phyloP scores from a whole-genome alignment of 306 rosid genomes.

The Acacia acuminata region DNA sequence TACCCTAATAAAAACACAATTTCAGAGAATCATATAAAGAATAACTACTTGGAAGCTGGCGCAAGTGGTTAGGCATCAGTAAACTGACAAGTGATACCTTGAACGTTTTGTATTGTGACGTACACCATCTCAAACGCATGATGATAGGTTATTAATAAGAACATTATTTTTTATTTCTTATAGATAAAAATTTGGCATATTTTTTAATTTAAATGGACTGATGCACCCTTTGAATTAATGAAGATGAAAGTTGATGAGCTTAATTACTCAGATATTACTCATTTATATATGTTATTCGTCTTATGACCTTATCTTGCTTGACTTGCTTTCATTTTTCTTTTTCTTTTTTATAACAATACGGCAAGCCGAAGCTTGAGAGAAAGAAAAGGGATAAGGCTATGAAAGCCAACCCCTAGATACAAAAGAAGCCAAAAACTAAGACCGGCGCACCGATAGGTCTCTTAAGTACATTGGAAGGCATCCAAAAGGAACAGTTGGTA shows the following conservation, averaged over 20 bases:
- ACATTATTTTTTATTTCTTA: background rate
- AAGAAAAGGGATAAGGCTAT: too few relatives aligned
- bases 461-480: too few relatives aligned
- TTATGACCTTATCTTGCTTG: background rate
- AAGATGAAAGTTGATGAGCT: background rate
- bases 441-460: too few relatives aligned
- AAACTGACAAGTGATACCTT: background rate
- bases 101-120: background rate
- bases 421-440: too few relatives aligned
- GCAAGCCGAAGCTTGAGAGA: too few relatives aligned
- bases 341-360: too few relatives aligned
- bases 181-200: background rate
- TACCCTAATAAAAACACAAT: too few relatives aligned
- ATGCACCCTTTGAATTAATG: background rate
- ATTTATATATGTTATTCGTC: background rate
- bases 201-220: background rate
- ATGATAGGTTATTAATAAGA: background rate
- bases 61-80: background rate
- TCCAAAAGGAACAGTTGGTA: too few relatives aligned
- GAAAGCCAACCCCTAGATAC: too few relatives aligned
- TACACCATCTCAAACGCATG: background rate
- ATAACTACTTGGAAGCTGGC: background rate
- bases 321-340: background rate
- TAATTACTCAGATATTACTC: background rate
- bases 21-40: background rate